A percentile compares a stretch with the other conserved stretches of the same genome.
These are phyloP conservation scores for Aotearoamyces nothofagi DNA, from an alignment of 2,329 filamentous ascomycete species.

Conservation along the genomic window DNA sequence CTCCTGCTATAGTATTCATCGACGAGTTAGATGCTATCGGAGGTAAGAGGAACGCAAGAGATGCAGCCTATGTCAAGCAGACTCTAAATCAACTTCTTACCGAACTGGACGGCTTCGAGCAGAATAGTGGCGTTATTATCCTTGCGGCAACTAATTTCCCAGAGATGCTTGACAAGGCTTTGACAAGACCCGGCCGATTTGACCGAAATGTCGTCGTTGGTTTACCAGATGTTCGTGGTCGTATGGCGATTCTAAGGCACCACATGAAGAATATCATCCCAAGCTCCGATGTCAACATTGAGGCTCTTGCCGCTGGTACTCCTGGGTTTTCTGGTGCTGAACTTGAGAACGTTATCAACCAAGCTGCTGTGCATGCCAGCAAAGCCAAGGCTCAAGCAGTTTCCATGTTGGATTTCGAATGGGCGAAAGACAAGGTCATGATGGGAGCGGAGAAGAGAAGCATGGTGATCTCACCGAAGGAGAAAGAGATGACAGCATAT, in stretches of 20 bases:
- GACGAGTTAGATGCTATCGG: slow-evolving; percentile 92
- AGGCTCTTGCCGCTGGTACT: slow-evolving; percentile 72
- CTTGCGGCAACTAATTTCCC: slow-evolving; percentile 95
- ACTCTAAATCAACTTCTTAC: slow-evolving; percentile 95
- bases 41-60: slow-evolving; percentile 80
- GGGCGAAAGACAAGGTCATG: slow-evolving; percentile 95
- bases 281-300: slow-evolving; percentile 64
- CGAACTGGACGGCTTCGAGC: slow-evolving; percentile 92
- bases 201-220: slow-evolving; percentile 83
- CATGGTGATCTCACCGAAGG: slow-evolving; percentile 80
- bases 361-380: slow-evolving; percentile 88
- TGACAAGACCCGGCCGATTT: slow-evolving; percentile 88
- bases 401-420: slow-evolving; percentile 71
- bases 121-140: slow-evolving; percentile 88
- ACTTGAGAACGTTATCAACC: slow-evolving; percentile 91
- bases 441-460: slow-evolving; percentile 91
- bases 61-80: slow-evolving; percentile 92
- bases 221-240: slow-evolving; percentile 83
- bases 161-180: slow-evolving; percentile 81
- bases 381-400: slow-evolving; percentile 68
- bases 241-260: slow-evolving; percentile 83
- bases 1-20: slow-evolving; percentile 88
- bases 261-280: slow-evolving; percentile 86
- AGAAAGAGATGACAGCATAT: slow-evolving; percentile 91
- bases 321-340: slow-evolving; percentile 91